Base-by-base conservation (phyloP, 1,284 basidiomycete genomes). In the Cystobasidium sp. region DNA sequence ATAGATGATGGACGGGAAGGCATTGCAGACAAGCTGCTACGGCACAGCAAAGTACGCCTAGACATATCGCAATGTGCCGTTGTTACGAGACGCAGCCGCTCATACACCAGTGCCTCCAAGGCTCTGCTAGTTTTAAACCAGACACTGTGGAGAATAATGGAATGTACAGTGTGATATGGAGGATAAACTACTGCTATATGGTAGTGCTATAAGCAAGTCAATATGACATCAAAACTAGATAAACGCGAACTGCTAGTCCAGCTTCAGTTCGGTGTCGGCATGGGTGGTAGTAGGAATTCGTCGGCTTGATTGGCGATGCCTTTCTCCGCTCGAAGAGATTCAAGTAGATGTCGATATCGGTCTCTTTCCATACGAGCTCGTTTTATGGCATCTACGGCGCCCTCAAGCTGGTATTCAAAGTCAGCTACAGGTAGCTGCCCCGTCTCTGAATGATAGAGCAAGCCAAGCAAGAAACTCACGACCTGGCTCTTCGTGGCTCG, bases 401-500 rank as follows among this genome's bases (percentile, higher is more conserved):
- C n/a, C 43, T 68, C 66, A 24, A 68, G 66, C 66, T 68, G 55
- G 9, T 31, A 20, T 16, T 12, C 10, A 53, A 22, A 37, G 24
- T n/a, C n/a, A 55, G 43, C 14, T 16, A 24, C n/a, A 31, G 43
- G 56, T 20, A 68, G 66, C 53, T 41, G 18, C 37, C 14, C 31
- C 12, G 12, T 56, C 37, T 22, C 1, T 65, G 9, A 22, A 24
- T 14, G 12, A 65, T 5, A 37, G 20, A 51, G 24, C 16, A 31
- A 31, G 31, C 31, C 31, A 31, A 31, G 31, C 62, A 47, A 16
- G 24, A 44, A 16, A 39, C 66, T 7, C 31, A 68, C 53, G 39
- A 68, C 66, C 10, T 59, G 52, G 43, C 66, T 68, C 52, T 68
- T 68, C 7, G 66, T 56, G 10, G 55, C 53, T 20, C 55, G 22